Percentiles rank a stretch among this genome's conserved stretches.
Evolutionary conservation across 805 yeast species (phyloP).

Genomic region (Candida sithepensis): DNA sequence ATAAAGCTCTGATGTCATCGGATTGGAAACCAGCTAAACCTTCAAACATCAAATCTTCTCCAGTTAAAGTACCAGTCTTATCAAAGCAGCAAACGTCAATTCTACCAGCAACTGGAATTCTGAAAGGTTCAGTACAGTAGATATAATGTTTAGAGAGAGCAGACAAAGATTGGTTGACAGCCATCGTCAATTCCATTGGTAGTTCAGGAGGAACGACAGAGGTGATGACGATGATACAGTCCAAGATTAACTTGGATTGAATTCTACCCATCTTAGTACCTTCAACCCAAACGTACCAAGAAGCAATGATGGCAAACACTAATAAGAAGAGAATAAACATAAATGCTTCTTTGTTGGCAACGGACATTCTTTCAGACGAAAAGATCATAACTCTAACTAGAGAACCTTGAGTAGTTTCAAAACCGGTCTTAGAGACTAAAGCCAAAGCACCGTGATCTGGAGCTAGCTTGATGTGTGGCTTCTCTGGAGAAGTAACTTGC

Average conservation of each 20-base stretch:
- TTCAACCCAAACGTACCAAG: conserved; percentile 98
- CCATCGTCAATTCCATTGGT: conserved; percentile 99
- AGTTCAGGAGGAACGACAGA: conserved; percentile 98
- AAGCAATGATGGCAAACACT: conserved; percentile 89
- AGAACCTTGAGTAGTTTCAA: conserved; percentile 97
- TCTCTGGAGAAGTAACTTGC: conserved; percentile 76
- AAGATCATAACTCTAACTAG: conserved; percentile 94
- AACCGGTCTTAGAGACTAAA: conserved; percentile 89
- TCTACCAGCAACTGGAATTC: conserved; percentile 97
- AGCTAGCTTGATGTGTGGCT: conserved; percentile 47
- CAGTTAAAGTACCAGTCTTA: conserved; percentile 97
- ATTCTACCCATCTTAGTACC: conserved; percentile 95
- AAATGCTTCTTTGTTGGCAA: conserved; percentile 91
- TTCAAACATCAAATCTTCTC: conserved; percentile 93
- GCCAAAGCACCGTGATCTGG: conserved; percentile 95
- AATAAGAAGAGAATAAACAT: conserved; percentile 87
- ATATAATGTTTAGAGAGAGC: conserved; percentile 84
- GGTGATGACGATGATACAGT: conserved; percentile 92
- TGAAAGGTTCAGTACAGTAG: conserved; percentile 97
- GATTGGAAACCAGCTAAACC: conserved; percentile 82
- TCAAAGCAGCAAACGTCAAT: conserved; percentile 98
- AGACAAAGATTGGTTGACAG: conserved; percentile 87
- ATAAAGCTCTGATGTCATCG: conserved; percentile 51
- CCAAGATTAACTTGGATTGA: conserved; percentile 88
- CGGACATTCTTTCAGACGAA: conserved; percentile 93